Base-by-base conservation (phyloP, 768 basidiomycete genomes). In the Suillus alpinus region DNA sequence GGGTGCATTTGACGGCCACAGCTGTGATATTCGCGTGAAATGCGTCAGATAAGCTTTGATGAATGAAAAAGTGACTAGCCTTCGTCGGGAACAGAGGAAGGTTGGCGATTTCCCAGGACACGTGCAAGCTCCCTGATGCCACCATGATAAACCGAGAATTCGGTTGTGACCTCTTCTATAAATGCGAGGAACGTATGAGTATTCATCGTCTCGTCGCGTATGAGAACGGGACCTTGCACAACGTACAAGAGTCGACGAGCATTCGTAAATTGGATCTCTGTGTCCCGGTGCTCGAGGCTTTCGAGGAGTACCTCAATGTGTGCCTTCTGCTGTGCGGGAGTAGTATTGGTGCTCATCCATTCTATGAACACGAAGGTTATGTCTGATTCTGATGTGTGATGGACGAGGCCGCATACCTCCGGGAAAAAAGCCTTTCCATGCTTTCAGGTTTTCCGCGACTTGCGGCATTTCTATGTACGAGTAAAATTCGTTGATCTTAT, bases 401-500 rank as follows among this genome's bases (percentile, higher is more conserved):
- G 8, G 39, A 58, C 57, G 29, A 34, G 56, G 59, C 37, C 40
- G 58, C 85, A 67, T 68, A 91, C 94, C 91, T 74, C 86, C 86
- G 34, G 81, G 76, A 71, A 91, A 95, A 46, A 89, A 92, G 41
- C 88, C 88, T 68, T 90, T 85, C 91, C 94, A 97, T 49, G 92
- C 89, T 69, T 87, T 89, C 63, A 92, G 78, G 71, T 94, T 93
- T 78, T 93, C 91, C 2, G 85, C 86, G 23, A 94, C 88, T 71
- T 95, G 92, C 0, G 91, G 85, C 85, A 94, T 92, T 78, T 98
- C 96, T 62, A 94, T 87, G 75, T 97, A 99, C 23, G 94, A 93
- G 75, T 96, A 98, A 77, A 98, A 98, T 75, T 99, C 97, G 60
- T 98, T 92, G 41, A 99, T 88, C 73, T 99, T 97, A 68, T 91